Base-by-base conservation (phyloP, 495 filamentous ascomycete genomes). In the Gamarada debralockiae region DNA sequence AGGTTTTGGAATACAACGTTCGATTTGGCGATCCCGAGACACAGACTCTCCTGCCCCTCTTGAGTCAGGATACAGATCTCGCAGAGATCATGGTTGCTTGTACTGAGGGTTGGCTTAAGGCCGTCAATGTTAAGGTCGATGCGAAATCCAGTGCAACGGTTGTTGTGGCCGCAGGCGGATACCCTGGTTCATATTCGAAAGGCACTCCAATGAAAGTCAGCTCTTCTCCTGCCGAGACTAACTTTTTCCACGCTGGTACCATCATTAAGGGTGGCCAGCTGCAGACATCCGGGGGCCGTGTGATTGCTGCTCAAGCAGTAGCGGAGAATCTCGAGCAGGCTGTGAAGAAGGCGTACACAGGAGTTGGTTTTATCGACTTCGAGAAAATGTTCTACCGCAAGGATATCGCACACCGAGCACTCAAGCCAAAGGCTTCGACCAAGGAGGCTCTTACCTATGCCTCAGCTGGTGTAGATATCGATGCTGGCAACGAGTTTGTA, bases 11-110 rank as follows among this genome's bases (percentile, higher is more conserved):
- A 69, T 98, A 98, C 72, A 98, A 98, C 60, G 92, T 96, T 44
- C 84, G 93, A 48, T 96, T 96, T 57, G 93, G 93, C 27, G 92
- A 98, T 59, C 93, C 93, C 17, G 93, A 98, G 70, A 95, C 90
- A 0, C 92, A 98, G 72, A 97, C 90, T 10, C 77, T 96, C 6
- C 75, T 98, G 6, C 86, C 90, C 13, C 76, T 97, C 17, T 74
- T 98, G 53, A 84, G 78, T 50, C 66, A 76, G 43, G 86, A 93
- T 52, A 88, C 86, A 31, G 92, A 98, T 71, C 73, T 98, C 53
- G 92, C 92, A 0, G 82, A 96, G 66, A 80, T 97, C 48, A 90
- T 97, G 84, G 72, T 89, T 40, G 92, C 90, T 40, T 96, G 91
- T 68, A 83, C 87, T 3, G 79, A 85, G 37, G 76, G 84, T 34